Evolutionary conservation across 805 yeast species (phyloP), one percentile per base, ranked within the genome.

Genomic region (Wickerhamiella sergipiensis): DNA sequence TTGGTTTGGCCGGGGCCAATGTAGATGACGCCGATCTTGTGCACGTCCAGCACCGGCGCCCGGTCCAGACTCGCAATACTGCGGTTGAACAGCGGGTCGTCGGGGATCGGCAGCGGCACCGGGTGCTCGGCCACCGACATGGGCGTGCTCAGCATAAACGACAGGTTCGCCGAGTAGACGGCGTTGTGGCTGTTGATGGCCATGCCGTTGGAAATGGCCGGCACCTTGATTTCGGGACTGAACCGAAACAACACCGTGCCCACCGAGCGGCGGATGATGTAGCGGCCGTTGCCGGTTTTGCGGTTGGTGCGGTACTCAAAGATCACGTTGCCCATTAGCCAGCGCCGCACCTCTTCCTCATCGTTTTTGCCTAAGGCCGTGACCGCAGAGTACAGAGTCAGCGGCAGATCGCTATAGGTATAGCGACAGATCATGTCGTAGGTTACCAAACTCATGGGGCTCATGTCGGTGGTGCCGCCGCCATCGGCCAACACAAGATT

Each of bases 21-120:
- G 61, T 86, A 87, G 19, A 87, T 59, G 19, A 87, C 68, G 1
- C 95, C 95, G 40, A 83, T 75, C 61, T 86, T 87, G 63, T 81
- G 86, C 57, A 81, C 81, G 45, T 81, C 84, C 4, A 83, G 83
- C 6, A 81, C 79, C 0, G 95, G 94, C 1, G 84, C 78, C 17
- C 88, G 67, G 59, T 86, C 95, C 52, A 87, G 70, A 17, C 79
- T 72, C 6, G 74, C 63, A 18, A 87, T 61, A 0, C 89, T 84
- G 29, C 84, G 70, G 1, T 61, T 57, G 15, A 72, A 64, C 61
- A 71, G 55, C 15, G 71, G 55, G 49, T 78, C 83, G 24, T 75
- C 75, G 6, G 75, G 70, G 9, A 81, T 62, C 2, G 79, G 74
- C 3, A 78, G 55, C 15, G 22, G 24, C 23, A 18, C 43, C n/a